Conservation (phyloP, 2,329 filamentous ascomycete genomes). For the Aureobasidium pullulans region DNA sequence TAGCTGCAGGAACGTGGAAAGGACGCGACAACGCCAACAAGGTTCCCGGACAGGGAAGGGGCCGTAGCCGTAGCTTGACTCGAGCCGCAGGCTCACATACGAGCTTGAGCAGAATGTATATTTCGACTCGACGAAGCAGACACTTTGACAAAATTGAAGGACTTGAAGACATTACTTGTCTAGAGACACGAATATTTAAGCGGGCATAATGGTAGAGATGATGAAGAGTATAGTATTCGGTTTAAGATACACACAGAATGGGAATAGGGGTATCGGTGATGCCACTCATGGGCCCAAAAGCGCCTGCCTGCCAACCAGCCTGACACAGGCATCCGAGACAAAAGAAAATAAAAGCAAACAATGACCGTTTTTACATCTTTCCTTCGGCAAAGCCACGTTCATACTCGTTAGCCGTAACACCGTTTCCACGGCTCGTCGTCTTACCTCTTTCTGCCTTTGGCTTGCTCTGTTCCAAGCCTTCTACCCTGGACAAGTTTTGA, state of each 20-base stretch:
- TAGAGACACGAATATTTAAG: neutral
- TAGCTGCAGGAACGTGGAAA: neutral
- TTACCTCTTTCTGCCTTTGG: slow-evolving; percentile 28
- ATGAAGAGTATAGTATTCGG: neutral
- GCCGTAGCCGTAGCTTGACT: neutral
- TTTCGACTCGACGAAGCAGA: too few species aligned
- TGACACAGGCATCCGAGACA: slow-evolving; percentile 6
- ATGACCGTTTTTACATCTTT: neutral
- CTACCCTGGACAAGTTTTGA: slow-evolving; percentile 67
- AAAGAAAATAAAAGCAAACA: slow-evolving; percentile 4
- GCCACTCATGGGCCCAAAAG: slow-evolving; percentile 11
- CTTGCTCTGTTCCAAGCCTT: slow-evolving; percentile 30
- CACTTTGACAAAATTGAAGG: too few species aligned
- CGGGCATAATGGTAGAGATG: neutral
- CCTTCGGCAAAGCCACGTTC: slow-evolving; percentile 19
- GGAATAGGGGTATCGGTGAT: slow-evolving; percentile 12
- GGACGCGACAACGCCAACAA: neutral
- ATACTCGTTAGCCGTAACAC: slow-evolving; percentile 24
- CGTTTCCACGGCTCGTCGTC: slow-evolving; percentile 22
- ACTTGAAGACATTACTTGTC: neutral
- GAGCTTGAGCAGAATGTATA: too few species aligned
- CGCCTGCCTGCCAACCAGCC: slow-evolving; percentile 8
- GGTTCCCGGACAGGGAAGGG: neutral
- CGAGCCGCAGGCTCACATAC: neutral
- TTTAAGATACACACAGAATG: slow-evolving; percentile 7